Evolutionary conservation across 2,329 filamentous ascomycete genomes (phyloP).

Genomic region (Diaporthe sp.): DNA sequence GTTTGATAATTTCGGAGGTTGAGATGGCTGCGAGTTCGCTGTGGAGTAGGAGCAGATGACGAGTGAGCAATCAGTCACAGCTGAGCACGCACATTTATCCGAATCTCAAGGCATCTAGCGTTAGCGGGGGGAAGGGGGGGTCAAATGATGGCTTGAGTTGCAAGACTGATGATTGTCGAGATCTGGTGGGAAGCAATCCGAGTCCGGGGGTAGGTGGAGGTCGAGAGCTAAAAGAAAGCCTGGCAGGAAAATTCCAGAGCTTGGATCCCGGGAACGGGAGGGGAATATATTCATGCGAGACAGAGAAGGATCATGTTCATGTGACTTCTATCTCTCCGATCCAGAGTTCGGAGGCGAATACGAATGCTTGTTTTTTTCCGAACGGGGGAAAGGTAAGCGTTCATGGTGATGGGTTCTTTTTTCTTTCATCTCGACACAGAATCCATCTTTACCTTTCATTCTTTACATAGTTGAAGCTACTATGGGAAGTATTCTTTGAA

Average conservation of each 20-base stretch:
- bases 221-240: background rate
- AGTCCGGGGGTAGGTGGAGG: too few species aligned
- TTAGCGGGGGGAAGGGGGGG: too few species aligned
- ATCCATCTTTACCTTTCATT: background rate
- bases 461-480: too few species aligned
- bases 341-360: background rate
- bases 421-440: background rate
- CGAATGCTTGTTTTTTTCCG: background rate
- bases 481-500: too few species aligned
- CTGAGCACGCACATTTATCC: too few species aligned
- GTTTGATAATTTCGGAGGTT: background rate
- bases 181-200: too few species aligned
- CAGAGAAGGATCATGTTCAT: background rate
- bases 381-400: background rate
- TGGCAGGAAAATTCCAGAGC: background rate
- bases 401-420: background rate
- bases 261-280: background rate
- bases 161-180: too few species aligned
- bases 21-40: background rate
- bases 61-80: too few species aligned
- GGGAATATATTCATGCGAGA: background rate
- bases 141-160: too few species aligned
- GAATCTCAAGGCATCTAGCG: too few species aligned
- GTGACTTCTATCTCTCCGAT: background rate
- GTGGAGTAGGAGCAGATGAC: background rate